Percentiles rank a stretch among this genome's conserved stretches.
Evolutionary conservation across 2,329 filamentous ascomycete species (phyloP).

Genomic region (Claviceps pusilla): DNA sequence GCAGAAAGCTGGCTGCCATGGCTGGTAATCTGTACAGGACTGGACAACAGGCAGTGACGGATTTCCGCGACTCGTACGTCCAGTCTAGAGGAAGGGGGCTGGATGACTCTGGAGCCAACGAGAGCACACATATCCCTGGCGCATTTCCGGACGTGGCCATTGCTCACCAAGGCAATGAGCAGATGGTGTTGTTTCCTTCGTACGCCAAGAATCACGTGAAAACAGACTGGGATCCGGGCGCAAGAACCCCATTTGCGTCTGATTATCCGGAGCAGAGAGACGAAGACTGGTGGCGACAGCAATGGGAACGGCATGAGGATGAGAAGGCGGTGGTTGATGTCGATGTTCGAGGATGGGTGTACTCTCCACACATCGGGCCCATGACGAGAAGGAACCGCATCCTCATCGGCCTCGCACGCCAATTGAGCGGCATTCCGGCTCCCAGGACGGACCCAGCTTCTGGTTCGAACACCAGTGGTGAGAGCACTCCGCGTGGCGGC

Average conservation of each 20-base stretch:
- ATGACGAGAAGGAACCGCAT: conserved; percentile 78
- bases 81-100: conserved; percentile 29
- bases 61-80: conserved; percentile 44
- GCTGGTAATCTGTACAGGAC: conserved; percentile 42
- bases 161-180: conserved; percentile 63
- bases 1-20: conserved; percentile 60
- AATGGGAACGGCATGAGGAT: conserved; percentile 69
- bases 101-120: conserved; percentile 16
- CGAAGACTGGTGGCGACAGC: conserved; percentile 58
- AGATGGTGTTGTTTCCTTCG: conserved; percentile 90
- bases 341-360: conserved; percentile 91
- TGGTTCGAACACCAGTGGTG: conserved; percentile 1
- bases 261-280: conserved; percentile 35
- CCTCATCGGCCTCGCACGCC: conserved; percentile 70
- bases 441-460: conserved; percentile 31
- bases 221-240: conserved; percentile 21
- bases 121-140: conserved; percentile 43
- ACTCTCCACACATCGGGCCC: conserved; percentile 68
- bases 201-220: conserved; percentile 65
- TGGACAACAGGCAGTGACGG: conserved; percentile 41
- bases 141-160: conserved; percentile 79
- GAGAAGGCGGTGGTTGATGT: conserved; percentile 81
- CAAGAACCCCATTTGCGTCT: conserved; percentile 13
- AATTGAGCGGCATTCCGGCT: conserved; percentile 72
- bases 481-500: background rate